A percentile compares a stretch with the other conserved stretches of the same genome.
Conservation (phyloP, 75 land plant genomes). For the Pinus taeda region DNA sequence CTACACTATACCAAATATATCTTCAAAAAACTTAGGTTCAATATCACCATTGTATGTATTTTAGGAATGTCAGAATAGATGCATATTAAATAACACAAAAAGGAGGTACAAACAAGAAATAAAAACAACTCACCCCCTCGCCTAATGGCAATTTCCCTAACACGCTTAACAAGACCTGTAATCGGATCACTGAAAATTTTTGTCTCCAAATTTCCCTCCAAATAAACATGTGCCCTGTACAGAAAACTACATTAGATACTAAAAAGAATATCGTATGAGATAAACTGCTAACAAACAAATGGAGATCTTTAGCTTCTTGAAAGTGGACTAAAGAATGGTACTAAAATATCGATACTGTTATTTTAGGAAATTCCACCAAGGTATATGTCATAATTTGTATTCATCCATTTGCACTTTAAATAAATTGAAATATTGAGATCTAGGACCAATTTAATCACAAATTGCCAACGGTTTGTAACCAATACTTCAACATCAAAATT, state of each 20-base stretch:
- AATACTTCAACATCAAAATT: background rate
- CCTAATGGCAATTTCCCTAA: conserved; percentile 81
- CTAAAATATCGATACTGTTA: background rate
- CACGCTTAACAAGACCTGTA: conserved; percentile 67
- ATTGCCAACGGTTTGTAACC: background rate
- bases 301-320: background rate
- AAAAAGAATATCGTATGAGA: background rate
- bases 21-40: no score
- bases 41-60: no score
- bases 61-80: no score
- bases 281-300: background rate
- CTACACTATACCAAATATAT: no score
- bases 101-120: no score
- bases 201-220: conserved; percentile 90
- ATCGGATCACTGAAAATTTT: conserved; percentile 73
- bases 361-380: background rate
- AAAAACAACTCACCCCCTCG: conserved; percentile 42
- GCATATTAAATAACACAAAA: no score
- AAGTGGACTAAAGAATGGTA: background rate
- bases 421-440: background rate
- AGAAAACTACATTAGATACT: background rate
- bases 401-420: background rate
- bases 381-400: background rate
- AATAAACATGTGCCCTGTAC: conserved; percentile 54
- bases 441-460: background rate